Evolutionary conservation across 257 asterid genomes (phyloP).

Genomic region (Sherardia arvensis): DNA sequence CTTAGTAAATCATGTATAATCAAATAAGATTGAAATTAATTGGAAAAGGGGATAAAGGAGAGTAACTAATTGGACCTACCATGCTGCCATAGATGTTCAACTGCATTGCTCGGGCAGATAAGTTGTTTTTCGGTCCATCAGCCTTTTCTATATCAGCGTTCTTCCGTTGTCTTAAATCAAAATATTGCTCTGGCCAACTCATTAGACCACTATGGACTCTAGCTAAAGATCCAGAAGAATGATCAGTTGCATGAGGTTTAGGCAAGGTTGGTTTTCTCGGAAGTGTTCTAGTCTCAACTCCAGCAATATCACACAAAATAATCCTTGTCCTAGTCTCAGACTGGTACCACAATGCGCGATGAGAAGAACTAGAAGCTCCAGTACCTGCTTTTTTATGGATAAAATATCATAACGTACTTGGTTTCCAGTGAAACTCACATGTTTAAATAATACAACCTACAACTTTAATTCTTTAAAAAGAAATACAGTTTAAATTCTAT

Average conservation of each 20-base stretch:
- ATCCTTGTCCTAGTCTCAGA: slow-evolving; percentile 77
- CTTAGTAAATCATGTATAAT: background rate
- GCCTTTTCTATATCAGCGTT: slow-evolving; percentile 22
- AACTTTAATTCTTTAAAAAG: too few relatives aligned
- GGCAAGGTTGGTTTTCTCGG: slow-evolving; percentile 45
- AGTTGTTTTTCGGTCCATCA: slow-evolving; percentile 30
- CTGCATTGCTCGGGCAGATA: slow-evolving; percentile 76
- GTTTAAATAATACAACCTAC: background rate
- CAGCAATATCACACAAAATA: slow-evolving; percentile 52
- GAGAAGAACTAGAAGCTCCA: slow-evolving; percentile 42
- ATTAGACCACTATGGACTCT: slow-evolving; percentile 49
- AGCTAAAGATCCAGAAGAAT: slow-evolving; percentile 34
- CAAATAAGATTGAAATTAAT: background rate
- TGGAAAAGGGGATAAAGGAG: background rate
- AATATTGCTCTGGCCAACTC: slow-evolving; percentile 68
- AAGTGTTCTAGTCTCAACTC: slow-evolving; percentile 47
- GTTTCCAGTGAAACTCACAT: background rate
- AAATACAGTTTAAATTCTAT: background rate
- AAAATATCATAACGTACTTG: background rate
- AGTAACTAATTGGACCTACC: slow-evolving; percentile 29
- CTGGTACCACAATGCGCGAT: slow-evolving; percentile 41
- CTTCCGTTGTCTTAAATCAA: slow-evolving; percentile 16
- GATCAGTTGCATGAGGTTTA: slow-evolving; percentile 40
- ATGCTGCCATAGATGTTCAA: slow-evolving; percentile 69
- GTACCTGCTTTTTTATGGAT: slow-evolving; percentile 25